A percentile compares a stretch with the other conserved stretches of the same genome.
Evolutionary conservation across 441 rosid genomes (phyloP).

Genomic region (Adansonia grandidieri): DNA sequence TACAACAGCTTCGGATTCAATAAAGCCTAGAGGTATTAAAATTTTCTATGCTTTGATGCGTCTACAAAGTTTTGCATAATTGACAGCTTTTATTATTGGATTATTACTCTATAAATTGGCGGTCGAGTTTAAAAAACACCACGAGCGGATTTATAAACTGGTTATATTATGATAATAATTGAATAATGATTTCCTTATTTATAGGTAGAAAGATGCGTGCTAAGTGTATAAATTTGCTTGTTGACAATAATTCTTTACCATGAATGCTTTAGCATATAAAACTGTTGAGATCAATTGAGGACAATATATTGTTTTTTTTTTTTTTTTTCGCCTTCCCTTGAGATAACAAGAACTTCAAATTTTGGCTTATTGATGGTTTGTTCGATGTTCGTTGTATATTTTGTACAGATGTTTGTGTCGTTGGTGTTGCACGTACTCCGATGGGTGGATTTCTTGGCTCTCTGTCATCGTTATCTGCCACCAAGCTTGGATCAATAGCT

Average conservation of each 20-base stretch:
- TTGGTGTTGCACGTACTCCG: constrained; percentile 96
- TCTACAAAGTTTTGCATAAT: background rate
- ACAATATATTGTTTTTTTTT: background rate
- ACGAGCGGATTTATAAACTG: background rate
- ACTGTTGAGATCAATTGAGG: background rate
- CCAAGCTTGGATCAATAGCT: constrained; percentile 92
- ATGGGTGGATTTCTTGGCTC: constrained; percentile 94
- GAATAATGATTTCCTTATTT: constrained; percentile 3
- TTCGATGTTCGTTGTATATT: constrained; percentile 25
- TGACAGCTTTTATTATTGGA: background rate
- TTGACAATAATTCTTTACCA: background rate
- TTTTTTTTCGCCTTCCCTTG: too few species aligned
- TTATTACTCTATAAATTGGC: background rate
- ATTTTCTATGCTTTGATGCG: constrained; percentile 14
- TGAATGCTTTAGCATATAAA: background rate
- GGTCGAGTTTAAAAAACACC: background rate
- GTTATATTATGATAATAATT: background rate
- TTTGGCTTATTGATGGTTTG: constrained; percentile 8
- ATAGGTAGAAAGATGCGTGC: background rate
- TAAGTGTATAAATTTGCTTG: background rate
- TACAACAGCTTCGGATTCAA: constrained; percentile 43
- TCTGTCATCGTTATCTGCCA: constrained; percentile 79
- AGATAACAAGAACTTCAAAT: background rate
- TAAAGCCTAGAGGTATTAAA: constrained; percentile 80
- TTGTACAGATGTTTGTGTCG: constrained; percentile 81